Evolutionary conservation across 306 rosid genomes (phyloP).

Genomic region (Lupinus albus): DNA sequence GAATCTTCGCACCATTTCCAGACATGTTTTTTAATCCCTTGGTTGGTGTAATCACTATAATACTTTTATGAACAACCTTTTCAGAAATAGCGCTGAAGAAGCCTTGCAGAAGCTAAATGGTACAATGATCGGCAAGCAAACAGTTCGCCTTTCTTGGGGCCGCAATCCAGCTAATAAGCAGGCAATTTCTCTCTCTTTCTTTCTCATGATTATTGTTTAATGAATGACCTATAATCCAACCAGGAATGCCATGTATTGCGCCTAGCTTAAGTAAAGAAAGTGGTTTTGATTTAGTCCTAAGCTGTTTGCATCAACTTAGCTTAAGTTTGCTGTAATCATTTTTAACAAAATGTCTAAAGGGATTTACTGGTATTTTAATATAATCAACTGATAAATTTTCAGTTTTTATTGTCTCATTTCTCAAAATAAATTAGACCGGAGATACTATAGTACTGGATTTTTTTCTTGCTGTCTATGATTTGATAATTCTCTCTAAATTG

Average conservation of each 20-base stretch:
- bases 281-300: not conserved
- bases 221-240: constrained; percentile 24
- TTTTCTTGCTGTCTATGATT: not conserved
- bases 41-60: constrained; percentile 12
- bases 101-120: constrained; percentile 90
- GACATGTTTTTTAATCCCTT: constrained; percentile 22
- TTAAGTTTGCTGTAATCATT: not conserved
- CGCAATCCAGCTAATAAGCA: constrained; percentile 99
- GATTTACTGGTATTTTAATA: not conserved
- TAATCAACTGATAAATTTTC: constrained; percentile 7
- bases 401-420: not conserved
- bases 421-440: not conserved
- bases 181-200: constrained; percentile 45
- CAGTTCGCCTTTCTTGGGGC: constrained; percentile 98
- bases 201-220: constrained; percentile 1
- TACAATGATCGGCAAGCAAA: constrained; percentile 81
- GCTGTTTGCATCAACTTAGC: constrained; percentile 5
- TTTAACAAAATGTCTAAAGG: not conserved
- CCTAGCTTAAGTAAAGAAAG: constrained; percentile 5
- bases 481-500: constrained; percentile 34
- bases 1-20: not conserved
- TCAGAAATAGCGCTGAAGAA: constrained; percentile 93
- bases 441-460: constrained; percentile 3
- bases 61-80: constrained; percentile 38
- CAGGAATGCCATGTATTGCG: not conserved